phyloP scores from a whole-genome alignment of 495 filamentous ascomycete genomes.

The Tuber indicum region DNA sequence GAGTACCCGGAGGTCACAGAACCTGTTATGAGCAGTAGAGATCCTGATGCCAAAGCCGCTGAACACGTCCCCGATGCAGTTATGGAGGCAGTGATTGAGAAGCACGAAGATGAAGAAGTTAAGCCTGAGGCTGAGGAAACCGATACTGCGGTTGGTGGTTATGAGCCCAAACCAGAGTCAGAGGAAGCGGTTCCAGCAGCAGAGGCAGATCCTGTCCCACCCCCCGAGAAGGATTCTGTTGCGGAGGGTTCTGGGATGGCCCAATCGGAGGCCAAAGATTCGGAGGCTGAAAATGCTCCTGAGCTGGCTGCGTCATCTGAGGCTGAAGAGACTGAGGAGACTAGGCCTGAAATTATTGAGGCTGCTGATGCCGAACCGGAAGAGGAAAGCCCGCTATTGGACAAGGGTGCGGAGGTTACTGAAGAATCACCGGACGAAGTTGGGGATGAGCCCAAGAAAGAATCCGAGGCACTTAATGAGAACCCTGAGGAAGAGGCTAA shows the following conservation, averaged over 20 bases:
- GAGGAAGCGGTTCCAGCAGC: constrained; percentile 1
- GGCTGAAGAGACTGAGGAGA: constrained; percentile 4
- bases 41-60: constrained; percentile 6
- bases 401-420: background rate
- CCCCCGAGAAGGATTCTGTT: background rate
- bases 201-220: background rate
- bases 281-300: constrained; percentile 44
- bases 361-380: background rate
- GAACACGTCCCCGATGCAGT: constrained; percentile 4
- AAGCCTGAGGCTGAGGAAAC: constrained; percentile 9
- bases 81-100: constrained; percentile 26
- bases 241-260: background rate
- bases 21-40: constrained; percentile 9
- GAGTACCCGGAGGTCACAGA: constrained; percentile 11
- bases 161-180: background rate
- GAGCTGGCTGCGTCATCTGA: constrained; percentile 43
- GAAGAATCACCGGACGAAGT: constrained; percentile 10
- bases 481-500: background rate
- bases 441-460: constrained; percentile 29
- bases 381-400: background rate
- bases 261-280: constrained; percentile 42
- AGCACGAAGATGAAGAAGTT: constrained; percentile 4
- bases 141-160: no score
- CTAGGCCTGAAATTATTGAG: background rate
- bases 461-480: constrained; percentile 5